These are phyloP conservation scores for Neurospora terricola DNA, from an alignment of 495 filamentous ascomycete genomes.

Conservation along the genomic window DNA sequence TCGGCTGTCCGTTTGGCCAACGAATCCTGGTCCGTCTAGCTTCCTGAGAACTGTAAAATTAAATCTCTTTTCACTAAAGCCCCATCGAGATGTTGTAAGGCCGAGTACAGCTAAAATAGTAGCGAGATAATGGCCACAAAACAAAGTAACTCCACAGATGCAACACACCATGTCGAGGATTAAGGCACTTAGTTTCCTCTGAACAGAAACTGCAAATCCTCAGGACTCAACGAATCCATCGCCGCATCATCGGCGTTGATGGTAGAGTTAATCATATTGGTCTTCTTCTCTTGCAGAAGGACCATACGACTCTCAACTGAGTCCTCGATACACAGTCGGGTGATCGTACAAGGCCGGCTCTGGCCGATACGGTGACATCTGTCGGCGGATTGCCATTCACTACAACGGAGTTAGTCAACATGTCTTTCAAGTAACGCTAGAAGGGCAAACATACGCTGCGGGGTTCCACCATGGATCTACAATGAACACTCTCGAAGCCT, in stretches of 20 bases:
- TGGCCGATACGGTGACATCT: conserved; percentile 96
- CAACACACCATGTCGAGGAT: neutral
- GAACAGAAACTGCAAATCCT: conserved; percentile 94
- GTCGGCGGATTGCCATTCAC: conserved; percentile 93
- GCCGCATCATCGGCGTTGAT: conserved; percentile 84
- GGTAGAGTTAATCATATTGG: conserved; percentile 88
- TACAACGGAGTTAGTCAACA: neutral
- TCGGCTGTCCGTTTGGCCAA: neutral
- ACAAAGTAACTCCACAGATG: neutral
- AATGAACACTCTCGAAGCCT: conserved; percentile 89
- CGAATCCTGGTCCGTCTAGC: neutral
- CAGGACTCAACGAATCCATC: conserved; percentile 78
- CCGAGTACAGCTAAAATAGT: neutral
- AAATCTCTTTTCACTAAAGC: neutral
- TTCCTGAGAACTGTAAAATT: neutral
- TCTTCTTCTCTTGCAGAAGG: conserved; percentile 92
- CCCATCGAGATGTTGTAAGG: neutral
- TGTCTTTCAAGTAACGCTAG: neutral
- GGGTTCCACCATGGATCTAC: conserved; percentile 99
- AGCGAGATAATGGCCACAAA: neutral
- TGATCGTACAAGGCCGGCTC: conserved; percentile 86
- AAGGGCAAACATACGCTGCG: conserved; percentile 44
- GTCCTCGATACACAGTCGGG: conserved; percentile 87
- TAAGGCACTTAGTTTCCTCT: conserved; percentile 37
- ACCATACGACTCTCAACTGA: conserved; percentile 93